Evolutionary conservation across 2,329 filamentous ascomycete species (phyloP).

Genomic region (Aureobasidium leucospermi): DNA sequence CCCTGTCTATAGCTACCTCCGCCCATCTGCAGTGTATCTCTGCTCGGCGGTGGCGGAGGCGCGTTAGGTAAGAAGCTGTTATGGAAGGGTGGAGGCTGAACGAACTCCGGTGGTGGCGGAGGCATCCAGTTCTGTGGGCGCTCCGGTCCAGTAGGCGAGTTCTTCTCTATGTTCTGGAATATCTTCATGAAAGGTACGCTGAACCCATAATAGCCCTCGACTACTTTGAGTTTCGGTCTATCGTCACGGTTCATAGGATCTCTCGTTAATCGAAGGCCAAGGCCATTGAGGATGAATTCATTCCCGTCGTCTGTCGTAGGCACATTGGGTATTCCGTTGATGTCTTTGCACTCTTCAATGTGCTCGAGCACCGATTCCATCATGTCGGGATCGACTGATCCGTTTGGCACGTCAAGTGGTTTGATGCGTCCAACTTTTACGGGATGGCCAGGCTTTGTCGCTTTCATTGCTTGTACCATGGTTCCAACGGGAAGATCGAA

Average conservation of each 20-base stretch:
- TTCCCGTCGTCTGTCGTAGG: not conserved
- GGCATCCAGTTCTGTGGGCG: not conserved
- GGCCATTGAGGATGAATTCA: slow-evolving; percentile 12
- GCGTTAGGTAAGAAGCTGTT: not conserved
- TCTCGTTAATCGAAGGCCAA: slow-evolving; percentile 12
- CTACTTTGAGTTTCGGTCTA: slow-evolving; percentile 3
- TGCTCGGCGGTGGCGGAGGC: not conserved
- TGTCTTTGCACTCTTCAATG: slow-evolving; percentile 10
- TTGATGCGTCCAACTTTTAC: not conserved
- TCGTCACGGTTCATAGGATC: not conserved
- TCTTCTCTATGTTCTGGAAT: slow-evolving; percentile 9
- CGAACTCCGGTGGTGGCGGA: slow-evolving; percentile 4
- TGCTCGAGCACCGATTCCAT: slow-evolving; percentile 11
- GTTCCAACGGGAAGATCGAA: slow-evolving; percentile 14
- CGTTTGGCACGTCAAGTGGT: not conserved
- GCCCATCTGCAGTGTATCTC: not conserved
- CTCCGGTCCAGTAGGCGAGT: not conserved
- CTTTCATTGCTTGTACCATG: not conserved
- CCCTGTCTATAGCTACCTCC: not conserved
- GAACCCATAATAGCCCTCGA: slow-evolving; percentile 17
- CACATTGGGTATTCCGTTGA: slow-evolving; percentile 7
- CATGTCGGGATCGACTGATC: slow-evolving; percentile 14
- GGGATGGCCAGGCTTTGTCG: slow-evolving; percentile 3
- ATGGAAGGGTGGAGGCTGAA: not conserved
- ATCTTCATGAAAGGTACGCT: slow-evolving; percentile 8